These are phyloP conservation scores for Begonia peltatifolia DNA, from an alignment of 306 rosid species.

Conservation along the genomic window DNA sequence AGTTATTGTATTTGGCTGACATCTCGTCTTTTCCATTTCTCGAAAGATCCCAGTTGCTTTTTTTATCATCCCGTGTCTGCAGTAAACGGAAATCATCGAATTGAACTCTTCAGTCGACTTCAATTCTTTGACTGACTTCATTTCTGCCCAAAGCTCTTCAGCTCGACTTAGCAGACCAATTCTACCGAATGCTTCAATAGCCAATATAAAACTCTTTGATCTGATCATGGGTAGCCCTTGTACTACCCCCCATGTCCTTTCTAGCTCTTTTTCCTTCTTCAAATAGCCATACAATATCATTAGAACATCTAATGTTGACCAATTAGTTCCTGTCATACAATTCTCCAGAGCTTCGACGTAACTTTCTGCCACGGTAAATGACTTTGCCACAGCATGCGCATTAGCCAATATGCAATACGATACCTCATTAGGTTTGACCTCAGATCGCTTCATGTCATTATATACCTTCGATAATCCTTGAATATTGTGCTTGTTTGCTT, in stretches of 20 bases:
- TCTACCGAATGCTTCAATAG: conserved; percentile 84
- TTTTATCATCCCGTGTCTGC: conserved; percentile 56
- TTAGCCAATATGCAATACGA: conserved; percentile 72
- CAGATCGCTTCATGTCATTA: conserved; percentile 42
- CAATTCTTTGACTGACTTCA: conserved; percentile 45
- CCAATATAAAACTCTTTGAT: conserved; percentile 64
- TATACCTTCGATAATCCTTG: conserved; percentile 54
- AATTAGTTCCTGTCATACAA: conserved; percentile 49
- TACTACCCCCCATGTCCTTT: conserved; percentile 52
- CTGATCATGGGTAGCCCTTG: conserved; percentile 49
- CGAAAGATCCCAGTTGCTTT: conserved; percentile 42
- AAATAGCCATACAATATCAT: conserved; percentile 63
- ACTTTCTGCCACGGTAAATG: conserved; percentile 54
- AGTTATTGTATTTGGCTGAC: conserved; percentile 78
- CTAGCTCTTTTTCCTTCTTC: conserved; percentile 54
- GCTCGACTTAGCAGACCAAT: conserved; percentile 44
- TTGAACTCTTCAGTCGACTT: conserved; percentile 64
- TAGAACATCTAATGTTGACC: conserved; percentile 71
- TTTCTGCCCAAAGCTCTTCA: conserved; percentile 79
- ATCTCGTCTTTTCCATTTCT: conserved; percentile 41
- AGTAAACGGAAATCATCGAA: conserved; percentile 54
- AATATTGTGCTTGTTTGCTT: conserved; percentile 63
- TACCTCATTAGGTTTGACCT: conserved; percentile 74
- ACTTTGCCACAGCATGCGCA: conserved; percentile 71
- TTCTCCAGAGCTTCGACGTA: conserved; percentile 68